Evolutionary conservation across 148 eudicot species (phyloP).

Genomic region (Amaranthus hypochondriacus): DNA sequence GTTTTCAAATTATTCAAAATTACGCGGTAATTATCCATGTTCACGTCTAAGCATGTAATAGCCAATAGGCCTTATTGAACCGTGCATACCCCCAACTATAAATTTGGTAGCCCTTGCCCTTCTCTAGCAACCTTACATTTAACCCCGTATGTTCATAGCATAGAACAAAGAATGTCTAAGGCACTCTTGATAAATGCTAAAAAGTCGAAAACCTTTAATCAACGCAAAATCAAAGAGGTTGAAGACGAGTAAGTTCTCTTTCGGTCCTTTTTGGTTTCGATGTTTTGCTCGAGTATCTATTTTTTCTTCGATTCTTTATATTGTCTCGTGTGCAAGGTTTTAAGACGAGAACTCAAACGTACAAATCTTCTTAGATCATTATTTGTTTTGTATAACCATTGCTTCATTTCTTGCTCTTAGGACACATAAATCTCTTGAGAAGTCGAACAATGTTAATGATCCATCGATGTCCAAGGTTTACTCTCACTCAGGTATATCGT

Average conservation of each 20-base stretch:
- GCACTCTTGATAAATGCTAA: not conserved
- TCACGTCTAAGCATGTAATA: not conserved
- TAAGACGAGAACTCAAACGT: not conserved
- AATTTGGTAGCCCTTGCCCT: too few species aligned
- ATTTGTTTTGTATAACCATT: not conserved
- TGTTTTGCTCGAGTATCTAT: too few species aligned
- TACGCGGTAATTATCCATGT: not conserved
- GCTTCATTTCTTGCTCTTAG: constrained; percentile 7
- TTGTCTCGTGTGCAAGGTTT: not conserved
- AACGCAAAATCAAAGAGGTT: not conserved
- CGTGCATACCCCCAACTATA: not conserved
- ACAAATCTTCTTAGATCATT: not conserved
- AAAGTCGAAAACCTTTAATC: not conserved
- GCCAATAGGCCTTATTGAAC: not conserved
- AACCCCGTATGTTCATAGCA: not conserved
- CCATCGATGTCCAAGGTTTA: constrained; percentile 10
- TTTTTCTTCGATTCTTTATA: too few species aligned
- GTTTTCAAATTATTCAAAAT: not conserved
- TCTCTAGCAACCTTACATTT: not conserved
- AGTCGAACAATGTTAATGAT: not conserved
- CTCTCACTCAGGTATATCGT: constrained; percentile 13
- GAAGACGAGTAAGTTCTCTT: constrained; percentile 12
- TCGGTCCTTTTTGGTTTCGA: not conserved
- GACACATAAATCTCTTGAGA: not conserved
- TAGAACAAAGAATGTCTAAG: constrained; percentile 1